Evolutionary conservation across 2,329 filamentous ascomycete genomes (phyloP).

Genomic region (Didymella arachidicola): DNA sequence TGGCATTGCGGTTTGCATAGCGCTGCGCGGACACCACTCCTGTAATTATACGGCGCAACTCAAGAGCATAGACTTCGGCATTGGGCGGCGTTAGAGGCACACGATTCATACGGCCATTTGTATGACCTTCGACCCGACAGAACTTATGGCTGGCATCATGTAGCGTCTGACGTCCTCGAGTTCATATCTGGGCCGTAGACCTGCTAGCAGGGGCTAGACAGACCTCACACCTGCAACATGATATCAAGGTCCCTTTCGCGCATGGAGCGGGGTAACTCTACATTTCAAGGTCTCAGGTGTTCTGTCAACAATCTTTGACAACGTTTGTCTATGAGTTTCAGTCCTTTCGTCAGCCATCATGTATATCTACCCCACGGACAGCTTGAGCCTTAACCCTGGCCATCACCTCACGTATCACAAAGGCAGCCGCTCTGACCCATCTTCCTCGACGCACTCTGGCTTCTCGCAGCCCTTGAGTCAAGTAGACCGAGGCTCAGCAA

Average conservation of each 20-base stretch:
- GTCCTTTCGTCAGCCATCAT: background rate
- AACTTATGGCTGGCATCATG: background rate
- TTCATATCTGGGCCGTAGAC: background rate
- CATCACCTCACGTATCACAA: background rate
- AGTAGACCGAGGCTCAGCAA: conserved; percentile 2
- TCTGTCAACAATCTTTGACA: background rate
- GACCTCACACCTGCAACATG: conserved; percentile 10
- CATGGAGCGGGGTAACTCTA: background rate
- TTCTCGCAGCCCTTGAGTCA: background rate
- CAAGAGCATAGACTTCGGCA: conserved; percentile 17
- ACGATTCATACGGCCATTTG: background rate
- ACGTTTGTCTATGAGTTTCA: background rate
- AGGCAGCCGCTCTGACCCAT: background rate
- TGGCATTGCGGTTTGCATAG: background rate
- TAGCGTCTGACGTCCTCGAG: background rate
- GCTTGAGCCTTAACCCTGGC: background rate
- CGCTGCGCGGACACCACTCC: conserved; percentile 2
- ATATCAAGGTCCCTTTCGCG: conserved; percentile 3
- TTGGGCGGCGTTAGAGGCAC: conserved; percentile 20
- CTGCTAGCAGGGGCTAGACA: conserved; percentile 2
- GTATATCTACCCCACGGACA: background rate
- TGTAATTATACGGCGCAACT: conserved; percentile 8
- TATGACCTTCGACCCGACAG: background rate
- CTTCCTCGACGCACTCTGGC: background rate
- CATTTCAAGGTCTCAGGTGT: background rate